Evolutionary conservation across 441 rosid genomes (phyloP).

Genomic region (Erodium moschatum): DNA sequence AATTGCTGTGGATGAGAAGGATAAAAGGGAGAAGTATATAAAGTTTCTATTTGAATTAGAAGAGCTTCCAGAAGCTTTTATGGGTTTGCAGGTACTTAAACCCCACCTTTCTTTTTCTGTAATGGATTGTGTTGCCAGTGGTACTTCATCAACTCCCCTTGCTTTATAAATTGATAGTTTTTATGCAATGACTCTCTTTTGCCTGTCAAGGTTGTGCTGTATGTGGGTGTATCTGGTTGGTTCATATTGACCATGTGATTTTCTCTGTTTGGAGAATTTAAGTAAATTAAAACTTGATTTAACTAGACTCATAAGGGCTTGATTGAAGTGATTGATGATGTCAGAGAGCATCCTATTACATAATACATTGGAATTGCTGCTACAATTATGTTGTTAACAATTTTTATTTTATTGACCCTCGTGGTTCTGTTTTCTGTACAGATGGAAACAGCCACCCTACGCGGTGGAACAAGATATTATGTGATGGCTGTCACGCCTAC

Average conservation of each 20-base stretch:
- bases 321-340: slow-evolving; percentile 11
- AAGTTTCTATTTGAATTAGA: slow-evolving; percentile 67
- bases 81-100: slow-evolving; percentile 74
- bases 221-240: slow-evolving; percentile 1
- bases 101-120: slow-evolving; percentile 1
- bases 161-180: not conserved
- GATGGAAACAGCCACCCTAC: slow-evolving; percentile 85
- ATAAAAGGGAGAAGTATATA: slow-evolving; percentile 84
- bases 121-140: slow-evolving; percentile 14
- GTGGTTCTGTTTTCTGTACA: slow-evolving; percentile 25
- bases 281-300: slow-evolving; percentile 1
- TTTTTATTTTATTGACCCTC: slow-evolving; percentile 1
- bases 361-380: slow-evolving; percentile 13
- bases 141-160: slow-evolving; percentile 9
- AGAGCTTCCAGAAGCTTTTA: slow-evolving; percentile 93
- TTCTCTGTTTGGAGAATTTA: not conserved
- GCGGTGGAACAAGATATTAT: slow-evolving; percentile 74
- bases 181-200: not conserved
- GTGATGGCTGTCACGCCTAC: slow-evolving; percentile 99
- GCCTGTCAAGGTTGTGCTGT: not conserved
- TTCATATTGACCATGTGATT: not conserved
- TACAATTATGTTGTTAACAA: slow-evolving; percentile 7
- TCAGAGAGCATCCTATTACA: slow-evolving; percentile 6
- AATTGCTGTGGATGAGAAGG: slow-evolving; percentile 94
- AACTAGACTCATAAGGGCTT: not conserved